Conservation (phyloP, 805 yeast genomes). For the Zygoascus flipseniorum region DNA sequence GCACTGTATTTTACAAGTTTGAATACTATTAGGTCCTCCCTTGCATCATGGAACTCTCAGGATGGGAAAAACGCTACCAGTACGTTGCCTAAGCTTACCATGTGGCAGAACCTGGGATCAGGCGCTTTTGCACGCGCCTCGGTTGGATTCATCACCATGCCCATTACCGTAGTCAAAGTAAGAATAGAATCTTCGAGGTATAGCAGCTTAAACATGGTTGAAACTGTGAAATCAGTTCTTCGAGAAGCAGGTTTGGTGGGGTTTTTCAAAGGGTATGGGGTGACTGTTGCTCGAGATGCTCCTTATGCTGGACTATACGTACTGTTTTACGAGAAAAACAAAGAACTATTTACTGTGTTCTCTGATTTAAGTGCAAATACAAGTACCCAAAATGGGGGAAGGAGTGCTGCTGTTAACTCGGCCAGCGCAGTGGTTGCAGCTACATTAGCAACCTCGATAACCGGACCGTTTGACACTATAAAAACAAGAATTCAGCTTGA, state of each 20-base stretch:
- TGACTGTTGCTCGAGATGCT: constrained; percentile 83
- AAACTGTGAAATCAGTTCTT: constrained; percentile 53
- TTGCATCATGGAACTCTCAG: not conserved
- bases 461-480: constrained; percentile 92
- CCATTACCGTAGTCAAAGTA: constrained; percentile 83
- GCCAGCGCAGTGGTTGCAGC: constrained; percentile 76
- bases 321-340: constrained; percentile 70
- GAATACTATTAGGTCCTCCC: constrained; percentile 43
- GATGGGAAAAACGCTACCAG: not conserved
- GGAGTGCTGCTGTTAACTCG: constrained; percentile 53
- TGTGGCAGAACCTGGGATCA: constrained; percentile 57
- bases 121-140: constrained; percentile 74
- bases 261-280: constrained; percentile 80
- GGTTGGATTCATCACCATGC: constrained; percentile 89
- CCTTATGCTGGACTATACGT: constrained; percentile 95
- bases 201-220: constrained; percentile 52
- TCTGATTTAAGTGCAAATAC: constrained; percentile 34
- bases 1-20: constrained; percentile 75
- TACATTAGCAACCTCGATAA: constrained; percentile 66
- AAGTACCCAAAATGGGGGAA: not conserved
- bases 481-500: constrained; percentile 84
- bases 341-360: constrained; percentile 35
- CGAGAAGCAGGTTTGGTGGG: constrained; percentile 48
- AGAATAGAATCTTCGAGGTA: constrained; percentile 79
- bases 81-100: constrained; percentile 60